phyloP scores from a whole-genome alignment of 768 basidiomycete genomes.

The Xerocomellus intermedius region DNA sequence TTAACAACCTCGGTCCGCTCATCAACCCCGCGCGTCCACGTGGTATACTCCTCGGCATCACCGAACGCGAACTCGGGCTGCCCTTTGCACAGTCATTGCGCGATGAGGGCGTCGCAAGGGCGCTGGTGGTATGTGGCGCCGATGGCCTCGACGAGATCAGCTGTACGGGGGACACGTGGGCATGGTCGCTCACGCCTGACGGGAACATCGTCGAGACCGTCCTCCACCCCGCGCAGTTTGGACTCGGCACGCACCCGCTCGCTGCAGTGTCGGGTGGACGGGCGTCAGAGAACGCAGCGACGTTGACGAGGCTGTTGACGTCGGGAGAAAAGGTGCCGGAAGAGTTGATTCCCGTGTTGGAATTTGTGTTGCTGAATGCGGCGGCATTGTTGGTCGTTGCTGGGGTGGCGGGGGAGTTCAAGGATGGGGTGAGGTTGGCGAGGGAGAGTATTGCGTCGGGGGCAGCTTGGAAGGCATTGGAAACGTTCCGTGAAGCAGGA shows the following conservation, averaged over 20 bases:
- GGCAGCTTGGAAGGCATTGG: constrained; percentile 56
- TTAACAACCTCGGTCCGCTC: constrained; percentile 92
- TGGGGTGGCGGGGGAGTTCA: constrained; percentile 66
- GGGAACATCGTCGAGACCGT: constrained; percentile 61
- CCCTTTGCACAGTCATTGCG: constrained; percentile 77
- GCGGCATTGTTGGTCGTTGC: constrained; percentile 86
- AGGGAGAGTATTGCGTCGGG: constrained; percentile 59
- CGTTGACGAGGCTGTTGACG: constrained; percentile 62
- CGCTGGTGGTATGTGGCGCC: constrained; percentile 89
- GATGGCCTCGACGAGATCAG: constrained; percentile 95
- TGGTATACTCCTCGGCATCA: constrained; percentile 91
- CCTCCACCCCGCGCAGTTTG: constrained; percentile 75
- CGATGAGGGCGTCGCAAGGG: constrained; percentile 77
- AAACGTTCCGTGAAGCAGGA: constrained; percentile 49
- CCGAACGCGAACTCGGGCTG: constrained; percentile 73
- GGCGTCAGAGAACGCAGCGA: constrained; percentile 79
- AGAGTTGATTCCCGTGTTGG: constrained; percentile 59
- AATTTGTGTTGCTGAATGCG: constrained; percentile 91
- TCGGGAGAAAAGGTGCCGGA: constrained; percentile 55
- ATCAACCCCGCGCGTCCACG: constrained; percentile 87
- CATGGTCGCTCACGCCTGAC: constrained; percentile 70
- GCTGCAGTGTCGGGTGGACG: constrained; percentile 65
- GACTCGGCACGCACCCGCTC: constrained; percentile 69
- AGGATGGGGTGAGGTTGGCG: constrained; percentile 71
- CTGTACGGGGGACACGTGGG: constrained; percentile 85